Evolutionary conservation across 1,284 basidiomycete species (phyloP).

Genomic region (Takashimella tepidaria): DNA sequence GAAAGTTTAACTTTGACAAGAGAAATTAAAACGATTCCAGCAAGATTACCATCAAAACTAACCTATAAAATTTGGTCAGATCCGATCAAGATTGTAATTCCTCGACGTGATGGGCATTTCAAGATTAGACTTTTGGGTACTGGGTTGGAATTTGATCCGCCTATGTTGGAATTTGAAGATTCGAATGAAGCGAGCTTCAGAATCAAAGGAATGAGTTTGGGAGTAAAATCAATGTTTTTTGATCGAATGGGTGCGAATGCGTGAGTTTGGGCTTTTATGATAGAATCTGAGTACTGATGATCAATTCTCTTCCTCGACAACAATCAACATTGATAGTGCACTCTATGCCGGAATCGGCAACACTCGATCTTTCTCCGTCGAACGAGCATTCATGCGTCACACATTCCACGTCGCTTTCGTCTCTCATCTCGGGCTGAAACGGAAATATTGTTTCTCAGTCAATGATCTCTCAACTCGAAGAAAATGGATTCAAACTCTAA

Average conservation of each 20-base stretch:
- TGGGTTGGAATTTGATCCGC: constrained; percentile 78
- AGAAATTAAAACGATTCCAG: constrained; percentile 60
- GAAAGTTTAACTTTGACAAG: constrained; percentile 17
- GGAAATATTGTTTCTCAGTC: constrained; percentile 90
- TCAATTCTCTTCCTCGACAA: background rate
- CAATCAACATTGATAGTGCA: constrained; percentile 49
- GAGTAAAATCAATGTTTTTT: constrained; percentile 72
- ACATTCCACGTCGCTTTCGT: constrained; percentile 85
- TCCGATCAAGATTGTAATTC: constrained; percentile 72
- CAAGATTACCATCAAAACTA: constrained; percentile 65
- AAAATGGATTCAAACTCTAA: constrained; percentile 67
- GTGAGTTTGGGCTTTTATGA: constrained; percentile 21
- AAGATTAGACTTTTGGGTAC: constrained; percentile 76
- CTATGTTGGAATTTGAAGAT: constrained; percentile 67
- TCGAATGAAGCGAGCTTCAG: constrained; percentile 78
- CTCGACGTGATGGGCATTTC: constrained; percentile 70
- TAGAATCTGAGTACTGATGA: background rate
- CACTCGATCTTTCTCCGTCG: constrained; percentile 68
- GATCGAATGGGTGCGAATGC: constrained; percentile 73
- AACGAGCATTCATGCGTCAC: constrained; percentile 87
- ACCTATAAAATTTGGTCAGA: constrained; percentile 82
- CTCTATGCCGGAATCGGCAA: constrained; percentile 72
- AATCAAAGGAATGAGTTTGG: constrained; percentile 74
- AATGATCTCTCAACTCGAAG: constrained; percentile 66
- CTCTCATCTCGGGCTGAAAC: constrained; percentile 62